Conservation (phyloP, 2,329 filamentous ascomycete species). For the Colletotrichum sp. region DNA sequence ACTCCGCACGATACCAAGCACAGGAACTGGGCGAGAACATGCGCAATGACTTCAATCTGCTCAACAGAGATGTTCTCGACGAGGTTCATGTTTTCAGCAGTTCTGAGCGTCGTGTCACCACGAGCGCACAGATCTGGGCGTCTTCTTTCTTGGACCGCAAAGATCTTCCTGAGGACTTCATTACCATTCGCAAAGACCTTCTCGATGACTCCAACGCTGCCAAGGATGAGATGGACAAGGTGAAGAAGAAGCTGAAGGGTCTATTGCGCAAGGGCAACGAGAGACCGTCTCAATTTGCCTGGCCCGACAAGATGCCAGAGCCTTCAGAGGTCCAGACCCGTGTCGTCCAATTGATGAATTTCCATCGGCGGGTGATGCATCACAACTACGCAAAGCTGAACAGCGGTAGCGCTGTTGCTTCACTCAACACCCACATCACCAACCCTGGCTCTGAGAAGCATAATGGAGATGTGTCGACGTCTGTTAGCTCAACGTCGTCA, state of each 20-base stretch:
- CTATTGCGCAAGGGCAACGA: conserved; percentile 91
- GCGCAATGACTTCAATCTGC: conserved; percentile 89
- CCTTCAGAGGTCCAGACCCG: conserved; percentile 91
- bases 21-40: conserved; percentile 95
- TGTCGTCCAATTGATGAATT: conserved; percentile 96
- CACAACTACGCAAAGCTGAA: conserved; percentile 87
- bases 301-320: conserved; percentile 94
- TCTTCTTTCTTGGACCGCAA: conserved; percentile 87
- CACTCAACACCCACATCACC: conserved; percentile 62
- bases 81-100: conserved; percentile 96
- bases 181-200: conserved; percentile 90
- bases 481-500: conserved; percentile 44
- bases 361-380: conserved; percentile 93
- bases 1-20: conserved; percentile 94
- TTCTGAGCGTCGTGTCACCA: conserved; percentile 91
- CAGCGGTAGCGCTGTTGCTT: conserved; percentile 64
- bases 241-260: conserved; percentile 98
- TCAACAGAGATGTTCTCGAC: conserved; percentile 91
- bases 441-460: conserved; percentile 55
- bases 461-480: conserved; percentile 43
- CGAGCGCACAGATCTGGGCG: conserved; percentile 96
- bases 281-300: conserved; percentile 95
- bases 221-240: conserved; percentile 99
- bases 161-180: conserved; percentile 83
- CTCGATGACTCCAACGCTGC: conserved; percentile 97